Evolutionary conservation across 2,329 filamentous ascomycete species (phyloP).

Genomic region (Cytospora piceae): DNA sequence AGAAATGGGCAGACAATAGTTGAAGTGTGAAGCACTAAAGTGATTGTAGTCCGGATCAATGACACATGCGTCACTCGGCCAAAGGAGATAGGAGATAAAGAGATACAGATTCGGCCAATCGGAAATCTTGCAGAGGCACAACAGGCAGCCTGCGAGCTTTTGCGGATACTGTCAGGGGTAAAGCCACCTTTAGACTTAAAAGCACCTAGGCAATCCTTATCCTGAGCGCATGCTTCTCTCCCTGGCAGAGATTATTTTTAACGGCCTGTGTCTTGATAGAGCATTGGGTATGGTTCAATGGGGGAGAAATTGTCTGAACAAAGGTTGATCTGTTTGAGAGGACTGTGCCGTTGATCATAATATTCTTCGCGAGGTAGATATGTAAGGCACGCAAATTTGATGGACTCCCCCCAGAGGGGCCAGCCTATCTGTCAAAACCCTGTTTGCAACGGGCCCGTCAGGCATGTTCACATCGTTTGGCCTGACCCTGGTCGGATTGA

Average conservation of each 20-base stretch:
- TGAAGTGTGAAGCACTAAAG: not conserved
- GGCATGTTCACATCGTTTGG: not conserved
- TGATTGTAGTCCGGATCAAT: conserved; percentile 7
- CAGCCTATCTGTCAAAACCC: no score
- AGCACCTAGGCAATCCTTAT: not conserved
- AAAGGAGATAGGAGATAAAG: conserved; percentile 11
- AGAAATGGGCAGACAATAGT: not conserved
- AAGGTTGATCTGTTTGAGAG: no score
- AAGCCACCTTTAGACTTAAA: not conserved
- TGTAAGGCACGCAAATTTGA: no score
- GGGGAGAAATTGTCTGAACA: no score
- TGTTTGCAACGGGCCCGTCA: no score
- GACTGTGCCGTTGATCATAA: not conserved
- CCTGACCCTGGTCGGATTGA: not conserved
- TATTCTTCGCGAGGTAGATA: not conserved
- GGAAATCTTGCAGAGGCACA: conserved; percentile 9
- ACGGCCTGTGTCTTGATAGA: no score
- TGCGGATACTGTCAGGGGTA: conserved; percentile 9
- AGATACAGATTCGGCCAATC: conserved; percentile 5
- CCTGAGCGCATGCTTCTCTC: no score
- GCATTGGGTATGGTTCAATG: no score
- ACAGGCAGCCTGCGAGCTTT: conserved; percentile 3
- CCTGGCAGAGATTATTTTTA: no score
- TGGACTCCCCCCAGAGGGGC: no score
- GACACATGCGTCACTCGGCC: conserved; percentile 18